These are phyloP conservation scores for Coriolopsis trogii DNA, from an alignment of 1,284 basidiomycete species.

Conservation along the genomic window DNA sequence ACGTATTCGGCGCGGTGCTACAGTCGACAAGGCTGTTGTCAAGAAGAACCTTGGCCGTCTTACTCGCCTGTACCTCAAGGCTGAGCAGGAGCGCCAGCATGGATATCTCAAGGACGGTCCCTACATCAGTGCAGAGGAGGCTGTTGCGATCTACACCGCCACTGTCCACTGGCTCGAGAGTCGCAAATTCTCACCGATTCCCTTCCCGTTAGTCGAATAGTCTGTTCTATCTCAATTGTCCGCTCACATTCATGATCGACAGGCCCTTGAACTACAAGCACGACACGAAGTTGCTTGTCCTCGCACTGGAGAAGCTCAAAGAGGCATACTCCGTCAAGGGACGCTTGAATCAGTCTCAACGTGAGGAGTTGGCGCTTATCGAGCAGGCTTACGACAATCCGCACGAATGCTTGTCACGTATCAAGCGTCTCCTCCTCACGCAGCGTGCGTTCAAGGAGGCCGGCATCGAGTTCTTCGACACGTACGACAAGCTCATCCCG, in stretches of 20 bases:
- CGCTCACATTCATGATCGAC: constrained; percentile 1
- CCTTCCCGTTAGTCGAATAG: constrained; percentile 76
- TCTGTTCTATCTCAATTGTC: constrained; percentile 5
- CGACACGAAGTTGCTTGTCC: constrained; percentile 93
- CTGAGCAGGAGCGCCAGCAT: constrained; percentile 97
- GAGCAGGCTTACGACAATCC: constrained; percentile 97
- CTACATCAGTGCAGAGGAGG: constrained; percentile 96
- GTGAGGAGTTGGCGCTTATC: constrained; percentile 94
- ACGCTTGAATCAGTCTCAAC: constrained; percentile 93
- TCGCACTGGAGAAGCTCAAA: constrained; percentile 95
- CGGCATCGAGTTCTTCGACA: constrained; percentile 95
- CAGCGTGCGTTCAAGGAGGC: constrained; percentile 98
- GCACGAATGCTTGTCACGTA: constrained; percentile 92
- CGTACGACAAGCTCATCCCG: constrained; percentile 96
- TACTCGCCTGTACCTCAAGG: constrained; percentile 93
- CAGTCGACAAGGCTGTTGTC: constrained; percentile 98
- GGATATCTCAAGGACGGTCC: constrained; percentile 97
- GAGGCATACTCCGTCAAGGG: constrained; percentile 99
- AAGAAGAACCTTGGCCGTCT: constrained; percentile 94
- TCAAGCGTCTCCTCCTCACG: constrained; percentile 93
- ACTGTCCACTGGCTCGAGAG: constrained; percentile 98
- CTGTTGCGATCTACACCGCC: constrained; percentile 95
- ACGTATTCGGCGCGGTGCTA: constrained; percentile 94
- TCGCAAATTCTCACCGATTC: constrained; percentile 95
- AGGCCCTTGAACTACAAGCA: constrained; percentile 96